Percentiles rank a stretch among this genome's conserved stretches.
Conservation (phyloP, 2,329 filamentous ascomycete species). For the Alternaria novae-zelandiae region DNA sequence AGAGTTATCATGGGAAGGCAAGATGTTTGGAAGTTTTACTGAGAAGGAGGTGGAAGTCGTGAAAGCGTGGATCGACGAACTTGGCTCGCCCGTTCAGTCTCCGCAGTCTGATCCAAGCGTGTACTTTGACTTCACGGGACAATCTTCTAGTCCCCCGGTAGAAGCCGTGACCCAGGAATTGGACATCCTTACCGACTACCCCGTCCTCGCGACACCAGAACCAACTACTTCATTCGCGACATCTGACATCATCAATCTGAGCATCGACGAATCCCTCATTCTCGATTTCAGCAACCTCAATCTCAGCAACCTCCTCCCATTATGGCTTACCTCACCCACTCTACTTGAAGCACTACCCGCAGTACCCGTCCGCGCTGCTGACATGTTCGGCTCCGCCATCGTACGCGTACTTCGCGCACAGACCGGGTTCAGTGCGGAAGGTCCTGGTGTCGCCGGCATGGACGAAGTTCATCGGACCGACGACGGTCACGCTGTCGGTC, state of each 20-base stretch:
- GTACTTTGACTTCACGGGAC: slow-evolving; percentile 31
- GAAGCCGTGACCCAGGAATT: neutral
- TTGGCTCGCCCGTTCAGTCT: slow-evolving; percentile 19
- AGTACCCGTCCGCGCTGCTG: slow-evolving; percentile 45
- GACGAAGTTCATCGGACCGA: slow-evolving; percentile 44
- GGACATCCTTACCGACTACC: slow-evolving; percentile 17
- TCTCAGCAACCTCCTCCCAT: slow-evolving; percentile 34
- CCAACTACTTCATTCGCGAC: neutral
- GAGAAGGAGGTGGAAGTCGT: slow-evolving; percentile 49
- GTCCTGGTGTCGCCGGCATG: slow-evolving; percentile 49
- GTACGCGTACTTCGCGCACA: slow-evolving; percentile 51
- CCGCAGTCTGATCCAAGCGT: slow-evolving; percentile 9
- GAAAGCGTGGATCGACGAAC: slow-evolving; percentile 50
- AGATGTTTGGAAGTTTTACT: slow-evolving; percentile 60
- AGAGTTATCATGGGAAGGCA: slow-evolving; percentile 55
- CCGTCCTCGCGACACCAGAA: slow-evolving; percentile 8
- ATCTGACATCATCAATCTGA: neutral
- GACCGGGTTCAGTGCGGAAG: slow-evolving; percentile 48
- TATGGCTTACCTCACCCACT: slow-evolving; percentile 49
- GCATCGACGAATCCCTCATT: neutral
- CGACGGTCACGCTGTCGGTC: slow-evolving; percentile 30
- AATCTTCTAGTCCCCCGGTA: neutral
- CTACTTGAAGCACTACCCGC: slow-evolving; percentile 49
- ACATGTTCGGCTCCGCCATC: slow-evolving; percentile 41
- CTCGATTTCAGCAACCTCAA: neutral